Evolutionary conservation across 1,139 yeast genomes (phyloP), one percentile per base, ranked within the genome.

Genomic region (Magnusiomyces tetraspermus): DNA sequence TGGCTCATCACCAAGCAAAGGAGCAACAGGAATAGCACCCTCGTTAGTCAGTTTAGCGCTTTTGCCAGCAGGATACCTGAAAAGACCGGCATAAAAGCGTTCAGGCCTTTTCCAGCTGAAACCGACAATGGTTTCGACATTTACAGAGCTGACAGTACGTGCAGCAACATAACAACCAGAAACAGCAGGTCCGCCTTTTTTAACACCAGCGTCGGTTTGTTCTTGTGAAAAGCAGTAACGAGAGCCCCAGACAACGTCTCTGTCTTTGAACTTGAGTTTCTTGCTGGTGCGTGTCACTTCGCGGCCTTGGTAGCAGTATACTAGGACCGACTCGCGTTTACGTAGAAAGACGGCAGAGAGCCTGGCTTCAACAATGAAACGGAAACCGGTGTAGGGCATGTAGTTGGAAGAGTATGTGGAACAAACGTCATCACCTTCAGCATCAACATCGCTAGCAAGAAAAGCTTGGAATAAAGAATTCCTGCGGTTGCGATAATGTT

Each of bases 1-100:
- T 1, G 63, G 61, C 48, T 64, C 65, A 48, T 64, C 67, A 0
- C 61, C 57, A 33, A 64, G 43, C 28, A 64, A 50, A 2, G 65
- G 64, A 15, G 58, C 55, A 1, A 61, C 53, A 0, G 67, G 66
- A 3, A 46, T 30, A n/a, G 51, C 59, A 6, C 51, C 46, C 2
- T 55, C 59, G 44, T 58, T 56, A n/a, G 53, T 51, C 17, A 38
- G 42, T 22, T 55, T 51, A 22, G 24, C 17, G 17, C 19, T 43
- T 8, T 26, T 48, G n/a, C 19, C 23, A n/a, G 2, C 11, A 10
- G 48, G 30, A n/a, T 43, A 64, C 38, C 56, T 52, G 52, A 61
- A 62, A 19, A 64, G 51, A 1, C 65, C 64, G 2, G 66, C 67
- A 0, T 38, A 38, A 17, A 38, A 10, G 24, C 42, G 42, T 21